Conservation (phyloP, 768 basidiomycete species). For the Rhizopogon vinicolor region DNA sequence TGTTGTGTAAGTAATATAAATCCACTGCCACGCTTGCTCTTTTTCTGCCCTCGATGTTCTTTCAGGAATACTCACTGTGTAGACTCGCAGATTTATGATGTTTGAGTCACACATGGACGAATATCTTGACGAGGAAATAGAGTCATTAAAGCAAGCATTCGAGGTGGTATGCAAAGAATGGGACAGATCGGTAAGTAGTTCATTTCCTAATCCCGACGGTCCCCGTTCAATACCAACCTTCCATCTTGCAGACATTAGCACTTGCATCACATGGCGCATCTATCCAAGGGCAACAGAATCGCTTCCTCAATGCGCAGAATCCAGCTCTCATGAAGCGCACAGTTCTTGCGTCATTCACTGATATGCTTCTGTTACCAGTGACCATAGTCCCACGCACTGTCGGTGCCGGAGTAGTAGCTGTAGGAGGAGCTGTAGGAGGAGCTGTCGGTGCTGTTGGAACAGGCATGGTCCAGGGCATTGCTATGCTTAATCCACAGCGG, state of each 20-base stretch:
- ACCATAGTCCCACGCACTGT: slow-evolving; percentile 89
- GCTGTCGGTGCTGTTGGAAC: slow-evolving; percentile 63
- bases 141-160: slow-evolving; percentile 69
- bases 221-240: not conserved
- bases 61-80: not conserved
- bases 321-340: slow-evolving; percentile 91
- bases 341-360: slow-evolving; percentile 88
- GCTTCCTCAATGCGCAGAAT: slow-evolving; percentile 81
- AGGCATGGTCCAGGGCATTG: slow-evolving; percentile 77
- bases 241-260: not conserved
- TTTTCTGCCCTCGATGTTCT: slow-evolving; percentile 4
- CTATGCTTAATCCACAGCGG: slow-evolving; percentile 86
- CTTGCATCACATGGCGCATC: not conserved
- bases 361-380: slow-evolving; percentile 86
- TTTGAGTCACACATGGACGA: slow-evolving; percentile 98
- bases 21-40: not conserved
- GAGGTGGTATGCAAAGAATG: slow-evolving; percentile 74
- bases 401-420: slow-evolving; percentile 60
- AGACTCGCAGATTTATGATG: slow-evolving; percentile 71
- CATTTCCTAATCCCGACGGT: not conserved
- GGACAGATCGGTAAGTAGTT: slow-evolving; percentile 62
- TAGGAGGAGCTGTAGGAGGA: slow-evolving; percentile 55
- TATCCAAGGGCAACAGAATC: slow-evolving; percentile 27
- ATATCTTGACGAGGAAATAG: slow-evolving; percentile 92
- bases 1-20: slow-evolving; percentile 57